Conservation (phyloP, 2,329 filamentous ascomycete genomes). For the Dactylonectria macrodidyma region DNA sequence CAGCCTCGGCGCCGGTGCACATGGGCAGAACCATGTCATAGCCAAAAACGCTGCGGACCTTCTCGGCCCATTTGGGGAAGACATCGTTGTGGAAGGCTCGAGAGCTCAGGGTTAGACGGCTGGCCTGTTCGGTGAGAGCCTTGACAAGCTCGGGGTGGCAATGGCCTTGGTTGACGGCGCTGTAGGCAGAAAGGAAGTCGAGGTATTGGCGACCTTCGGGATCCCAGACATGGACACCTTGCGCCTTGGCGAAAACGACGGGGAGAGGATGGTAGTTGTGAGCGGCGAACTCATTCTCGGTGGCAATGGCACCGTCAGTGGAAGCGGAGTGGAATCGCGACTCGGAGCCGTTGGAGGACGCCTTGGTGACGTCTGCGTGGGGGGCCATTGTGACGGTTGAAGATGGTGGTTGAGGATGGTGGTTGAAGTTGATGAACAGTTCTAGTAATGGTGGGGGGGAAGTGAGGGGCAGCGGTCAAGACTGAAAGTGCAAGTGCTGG, state of each 20-base stretch:
- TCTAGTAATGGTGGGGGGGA: constrained; percentile 12
- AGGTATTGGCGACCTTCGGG: constrained; percentile 96
- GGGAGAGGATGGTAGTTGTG: constrained; percentile 99
- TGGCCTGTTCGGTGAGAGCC: constrained; percentile 89
- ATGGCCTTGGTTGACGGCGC: constrained; percentile 97
- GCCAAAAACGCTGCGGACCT: constrained; percentile 88
- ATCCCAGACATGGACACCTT: constrained; percentile 94
- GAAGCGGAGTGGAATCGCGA: constrained; percentile 81
- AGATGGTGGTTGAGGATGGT: not conserved
- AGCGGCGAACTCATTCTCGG: constrained; percentile 88
- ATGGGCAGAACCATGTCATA: constrained; percentile 99
- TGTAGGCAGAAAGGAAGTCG: constrained; percentile 98
- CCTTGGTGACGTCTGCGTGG: constrained; percentile 64
- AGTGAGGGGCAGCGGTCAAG: constrained; percentile 20
- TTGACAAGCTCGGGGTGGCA: constrained; percentile 97
- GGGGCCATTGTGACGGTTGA: constrained; percentile 66
- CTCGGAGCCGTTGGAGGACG: constrained; percentile 45
- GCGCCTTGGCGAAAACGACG: constrained; percentile 89
- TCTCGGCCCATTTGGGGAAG: constrained; percentile 95
- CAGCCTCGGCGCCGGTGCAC: constrained; percentile 93
- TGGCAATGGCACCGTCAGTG: constrained; percentile 82
- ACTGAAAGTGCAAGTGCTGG: not conserved
- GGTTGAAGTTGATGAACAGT: constrained; percentile 4
- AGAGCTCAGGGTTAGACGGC: constrained; percentile 90
- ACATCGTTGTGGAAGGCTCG: constrained; percentile 99